Evolutionary conservation across 345 rosid species (phyloP), one percentile per base, ranked within the genome.

Genomic region (Punica granatum): DNA sequence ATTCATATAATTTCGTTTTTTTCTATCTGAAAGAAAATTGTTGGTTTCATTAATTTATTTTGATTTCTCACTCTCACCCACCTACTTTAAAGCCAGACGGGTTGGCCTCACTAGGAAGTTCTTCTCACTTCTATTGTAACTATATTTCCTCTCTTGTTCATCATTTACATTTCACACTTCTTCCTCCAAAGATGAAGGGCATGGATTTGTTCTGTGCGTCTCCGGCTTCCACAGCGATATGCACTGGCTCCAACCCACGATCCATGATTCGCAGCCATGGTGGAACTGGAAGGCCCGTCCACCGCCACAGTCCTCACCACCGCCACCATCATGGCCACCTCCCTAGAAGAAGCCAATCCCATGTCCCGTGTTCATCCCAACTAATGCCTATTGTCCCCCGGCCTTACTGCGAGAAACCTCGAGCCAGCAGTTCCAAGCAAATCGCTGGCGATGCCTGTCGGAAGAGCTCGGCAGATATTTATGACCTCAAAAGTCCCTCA

Each of bases 221-320:
- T 67, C 90, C 92, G 23, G 81, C 94, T 35, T 89, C 98, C 66
- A 90, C 97, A 11, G 96, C 96, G 66, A 78, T 90, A 66, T 80
- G 93, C 71, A 49, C 87, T 4, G 78, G 79, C 73, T 65, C 78
- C 23, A 82, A 83, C 65, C 84, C 63, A 36, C 79, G 76, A 15
- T 79, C 93, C 65, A 64, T 78, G 65, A 80, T 78, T 48, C 86
- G 83, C 60, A 84, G 35, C 33, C 79, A 77, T 35, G 73, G n/a
- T n/a, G n/a, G n/a, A n/a, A n/a, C n/a, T n/a, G n/a, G 74, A 6
- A 79, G 75, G 7, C 81, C 80, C 11, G 18, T 73, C 32, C 66
- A 65, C 35, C 79, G 78, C 70, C 73, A 14, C 33, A 59, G 36
- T 23, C 67, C 42, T 43, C 41, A 21, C 0, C 41, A 26, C 19